A percentile compares a stretch with the other conserved stretches of the same genome.
These are phyloP conservation scores for Ziziphus jujuba DNA, from an alignment of 306 rosid genomes.

Conservation along the genomic window DNA sequence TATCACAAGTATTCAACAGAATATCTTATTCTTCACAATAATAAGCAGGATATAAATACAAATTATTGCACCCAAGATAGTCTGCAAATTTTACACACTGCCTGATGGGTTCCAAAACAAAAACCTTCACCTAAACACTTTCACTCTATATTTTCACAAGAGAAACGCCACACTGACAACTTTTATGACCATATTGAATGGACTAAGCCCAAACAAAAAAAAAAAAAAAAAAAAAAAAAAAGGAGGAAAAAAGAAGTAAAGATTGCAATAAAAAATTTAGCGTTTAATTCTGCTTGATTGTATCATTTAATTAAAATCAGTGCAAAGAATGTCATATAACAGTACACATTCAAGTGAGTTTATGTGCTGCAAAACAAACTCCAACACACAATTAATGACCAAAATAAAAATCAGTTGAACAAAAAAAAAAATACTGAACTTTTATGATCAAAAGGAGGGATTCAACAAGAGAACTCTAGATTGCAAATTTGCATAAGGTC, in stretches of 20 bases:
- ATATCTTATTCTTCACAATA: neutral
- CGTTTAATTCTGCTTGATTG: neutral
- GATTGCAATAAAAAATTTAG: neutral
- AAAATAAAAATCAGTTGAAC: neutral
- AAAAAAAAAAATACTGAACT: neutral
- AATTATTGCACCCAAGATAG: no score
- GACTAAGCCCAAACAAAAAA: neutral
- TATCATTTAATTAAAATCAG: neutral
- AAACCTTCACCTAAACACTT: neutral
- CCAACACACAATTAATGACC: neutral
- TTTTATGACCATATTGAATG: no score
- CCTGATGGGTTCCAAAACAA: neutral
- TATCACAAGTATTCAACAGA: neutral
- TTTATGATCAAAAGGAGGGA: no score
- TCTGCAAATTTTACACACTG: no score
- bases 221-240: neutral
- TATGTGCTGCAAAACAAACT: neutral
- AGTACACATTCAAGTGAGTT: neutral
- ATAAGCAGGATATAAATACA: neutral
- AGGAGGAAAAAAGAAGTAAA: no score
- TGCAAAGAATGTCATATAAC: neutral
- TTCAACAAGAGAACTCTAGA: no score
- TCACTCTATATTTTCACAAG: neutral
- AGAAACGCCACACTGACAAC: no score
- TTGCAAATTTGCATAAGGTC: neutral